A percentile compares a stretch with the other conserved stretches of the same genome.
Conservation (phyloP, 2,329 filamentous ascomycete genomes). For the Orbilia blumenaviensis region DNA sequence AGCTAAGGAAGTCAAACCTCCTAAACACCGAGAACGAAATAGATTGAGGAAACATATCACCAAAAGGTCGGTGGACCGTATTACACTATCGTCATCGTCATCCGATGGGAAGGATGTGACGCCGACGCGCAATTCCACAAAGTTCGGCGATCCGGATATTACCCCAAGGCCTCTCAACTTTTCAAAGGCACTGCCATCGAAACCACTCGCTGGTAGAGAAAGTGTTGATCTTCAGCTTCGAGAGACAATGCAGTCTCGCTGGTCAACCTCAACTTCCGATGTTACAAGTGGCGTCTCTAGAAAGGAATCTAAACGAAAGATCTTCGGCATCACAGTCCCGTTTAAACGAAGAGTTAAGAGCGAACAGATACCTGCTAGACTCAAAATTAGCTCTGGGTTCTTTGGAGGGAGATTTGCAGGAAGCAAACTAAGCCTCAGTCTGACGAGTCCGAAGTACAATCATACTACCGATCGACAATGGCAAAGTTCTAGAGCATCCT, state of each 20-base stretch:
- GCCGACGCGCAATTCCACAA: background rate
- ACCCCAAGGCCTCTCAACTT: slow-evolving; percentile 21
- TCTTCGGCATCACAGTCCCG: slow-evolving; percentile 34
- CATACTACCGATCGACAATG: slow-evolving; percentile 12
- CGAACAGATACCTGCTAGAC: slow-evolving; percentile 22
- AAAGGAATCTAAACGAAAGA: slow-evolving; percentile 29
- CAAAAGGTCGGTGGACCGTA: background rate
- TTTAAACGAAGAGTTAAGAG: slow-evolving; percentile 40
- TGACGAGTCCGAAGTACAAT: background rate
- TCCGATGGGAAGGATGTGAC: background rate
- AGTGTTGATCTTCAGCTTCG: slow-evolving; percentile 16
- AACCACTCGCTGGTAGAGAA: background rate
- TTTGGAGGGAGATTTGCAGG: slow-evolving; percentile 23
- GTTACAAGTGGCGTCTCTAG: slow-evolving; percentile 25
- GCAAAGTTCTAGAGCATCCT: slow-evolving; percentile 35
- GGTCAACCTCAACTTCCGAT: slow-evolving; percentile 43
- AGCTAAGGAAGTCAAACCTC: slow-evolving; percentile 1
- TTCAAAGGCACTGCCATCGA: background rate
- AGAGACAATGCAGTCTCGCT: slow-evolving; percentile 32
- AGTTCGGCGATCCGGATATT: slow-evolving; percentile 15
- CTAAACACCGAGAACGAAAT: slow-evolving; percentile 15
- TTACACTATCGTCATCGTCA: slow-evolving; percentile 14
- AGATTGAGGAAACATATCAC: slow-evolving; percentile 21
- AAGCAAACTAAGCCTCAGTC: slow-evolving; percentile 28
- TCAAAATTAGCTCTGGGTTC: slow-evolving; percentile 34